phyloP scores from a whole-genome alignment of 2,329 filamentous ascomycete genomes.

The Nothophoma quercina region DNA sequence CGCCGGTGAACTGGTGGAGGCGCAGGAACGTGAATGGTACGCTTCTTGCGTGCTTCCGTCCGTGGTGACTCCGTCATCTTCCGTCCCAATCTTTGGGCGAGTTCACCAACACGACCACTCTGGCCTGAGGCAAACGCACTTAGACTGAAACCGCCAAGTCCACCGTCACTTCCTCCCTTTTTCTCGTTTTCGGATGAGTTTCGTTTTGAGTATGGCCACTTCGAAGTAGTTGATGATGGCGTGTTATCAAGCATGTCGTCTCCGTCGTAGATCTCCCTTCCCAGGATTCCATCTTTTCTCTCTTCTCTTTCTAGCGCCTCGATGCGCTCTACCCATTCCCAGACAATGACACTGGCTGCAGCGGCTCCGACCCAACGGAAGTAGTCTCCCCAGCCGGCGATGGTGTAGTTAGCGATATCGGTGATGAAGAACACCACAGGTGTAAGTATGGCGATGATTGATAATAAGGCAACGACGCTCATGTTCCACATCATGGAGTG shows the following conservation, averaged over 20 bases:
- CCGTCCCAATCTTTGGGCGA: slow-evolving; percentile 40
- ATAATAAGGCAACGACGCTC: slow-evolving; percentile 78
- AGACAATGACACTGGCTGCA: slow-evolving; percentile 93
- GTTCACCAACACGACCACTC: slow-evolving; percentile 31
- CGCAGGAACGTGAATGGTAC: slow-evolving; percentile 44
- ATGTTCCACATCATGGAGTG: slow-evolving; percentile 92
- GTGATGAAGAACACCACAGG: slow-evolving; percentile 93
- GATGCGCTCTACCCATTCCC: slow-evolving; percentile 97
- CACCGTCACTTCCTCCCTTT: slow-evolving; percentile 28
- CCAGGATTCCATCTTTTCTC: slow-evolving; percentile 90
- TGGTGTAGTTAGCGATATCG: slow-evolving; percentile 83
- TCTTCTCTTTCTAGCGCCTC: slow-evolving; percentile 92
- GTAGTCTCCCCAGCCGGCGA: slow-evolving; percentile 93
- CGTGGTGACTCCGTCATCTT: slow-evolving; percentile 38
- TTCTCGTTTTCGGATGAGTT: slow-evolving; percentile 40
- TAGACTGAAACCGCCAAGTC: slow-evolving; percentile 25
- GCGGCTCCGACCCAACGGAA: slow-evolving; percentile 96
- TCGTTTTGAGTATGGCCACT: slow-evolving; percentile 55
- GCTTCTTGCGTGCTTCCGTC: slow-evolving; percentile 40
- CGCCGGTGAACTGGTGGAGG: slow-evolving; percentile 39
- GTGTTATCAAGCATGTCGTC: slow-evolving; percentile 86
- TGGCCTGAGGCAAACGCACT: slow-evolving; percentile 37
- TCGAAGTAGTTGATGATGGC: slow-evolving; percentile 64
- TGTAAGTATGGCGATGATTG: slow-evolving; percentile 81
- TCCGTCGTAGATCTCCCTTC: slow-evolving; percentile 89